Evolutionary conservation across 257 asterid genomes (phyloP).

Genomic region (Craterostigma plantagineum): DNA sequence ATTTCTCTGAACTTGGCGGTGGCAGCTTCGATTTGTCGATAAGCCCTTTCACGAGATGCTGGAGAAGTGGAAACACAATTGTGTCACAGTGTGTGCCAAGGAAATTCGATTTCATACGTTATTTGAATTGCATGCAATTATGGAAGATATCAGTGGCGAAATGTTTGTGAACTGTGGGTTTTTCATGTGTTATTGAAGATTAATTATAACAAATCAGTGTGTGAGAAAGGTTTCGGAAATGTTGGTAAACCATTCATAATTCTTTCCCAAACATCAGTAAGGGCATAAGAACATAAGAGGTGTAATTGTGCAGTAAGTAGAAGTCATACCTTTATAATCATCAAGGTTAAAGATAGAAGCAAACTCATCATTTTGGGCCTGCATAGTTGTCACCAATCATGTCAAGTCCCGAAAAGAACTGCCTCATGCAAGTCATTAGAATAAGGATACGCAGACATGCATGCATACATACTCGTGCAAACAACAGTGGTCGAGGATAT

Average conservation of each 20-base stretch:
- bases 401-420: constrained; percentile 1
- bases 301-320: not conserved
- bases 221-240: too few species aligned
- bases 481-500: not conserved
- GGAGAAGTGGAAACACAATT: constrained; percentile 6
- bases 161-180: too few species aligned
- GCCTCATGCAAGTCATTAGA: too few species aligned
- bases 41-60: constrained; percentile 88
- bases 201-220: too few species aligned
- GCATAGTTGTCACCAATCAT: constrained; percentile 6
- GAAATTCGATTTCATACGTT: too few species aligned
- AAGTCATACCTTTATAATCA: constrained; percentile 74
- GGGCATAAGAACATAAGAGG: constrained; percentile 1
- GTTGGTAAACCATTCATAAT: too few species aligned
- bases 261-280: not conserved
- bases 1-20: constrained; percentile 68
- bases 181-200: too few species aligned
- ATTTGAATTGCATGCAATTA: too few species aligned
- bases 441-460: too few species aligned
- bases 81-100: constrained; percentile 9
- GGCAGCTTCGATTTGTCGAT: constrained; percentile 93
- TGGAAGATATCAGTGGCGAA: too few species aligned
- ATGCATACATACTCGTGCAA: not conserved
- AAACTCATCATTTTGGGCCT: constrained; percentile 75
- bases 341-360: constrained; percentile 80